phyloP scores from a whole-genome alignment of 164 flowering plant species.

The Stephania yunnanensis region DNA sequence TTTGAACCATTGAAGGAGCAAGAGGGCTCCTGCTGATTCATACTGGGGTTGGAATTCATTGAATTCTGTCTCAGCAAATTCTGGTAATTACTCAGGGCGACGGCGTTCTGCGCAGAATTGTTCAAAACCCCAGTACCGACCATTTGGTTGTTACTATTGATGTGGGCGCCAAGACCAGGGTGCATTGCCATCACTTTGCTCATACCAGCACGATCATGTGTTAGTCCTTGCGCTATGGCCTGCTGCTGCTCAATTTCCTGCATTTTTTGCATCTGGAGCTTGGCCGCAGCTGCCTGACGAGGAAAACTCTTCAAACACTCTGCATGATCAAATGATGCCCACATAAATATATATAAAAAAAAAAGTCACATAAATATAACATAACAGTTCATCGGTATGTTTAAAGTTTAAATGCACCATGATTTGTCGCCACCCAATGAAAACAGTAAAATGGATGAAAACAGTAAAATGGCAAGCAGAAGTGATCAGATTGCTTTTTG shows the following conservation, averaged over 20 bases:
- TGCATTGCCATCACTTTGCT: constrained; percentile 65
- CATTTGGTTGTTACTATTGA: constrained; percentile 42
- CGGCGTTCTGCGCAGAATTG: constrained; percentile 58
- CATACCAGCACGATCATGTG: constrained; percentile 55
- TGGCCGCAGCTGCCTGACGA: constrained; percentile 45
- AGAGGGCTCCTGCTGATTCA: constrained; percentile 46
- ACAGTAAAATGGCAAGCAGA: too few relatives aligned
- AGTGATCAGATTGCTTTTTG: too few relatives aligned
- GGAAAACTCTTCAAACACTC: constrained; percentile 86
- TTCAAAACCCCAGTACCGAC: constrained; percentile 42
- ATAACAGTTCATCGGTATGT: neutral
- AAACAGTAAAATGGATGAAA: too few relatives aligned
- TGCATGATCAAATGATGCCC: constrained; percentile 29
- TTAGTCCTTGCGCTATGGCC: constrained; percentile 50
- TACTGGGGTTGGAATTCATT: constrained; percentile 47
- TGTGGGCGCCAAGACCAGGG: constrained; percentile 45
- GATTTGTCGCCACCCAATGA: too few relatives aligned
- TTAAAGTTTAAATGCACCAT: neutral
- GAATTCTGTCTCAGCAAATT: constrained; percentile 65
- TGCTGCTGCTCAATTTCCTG: constrained; percentile 76
- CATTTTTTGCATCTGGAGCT: constrained; percentile 65
- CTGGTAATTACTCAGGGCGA: constrained; percentile 64
- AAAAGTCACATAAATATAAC: neutral
- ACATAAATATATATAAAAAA: neutral
- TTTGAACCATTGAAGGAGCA: constrained; percentile 40